Percentiles rank a stretch among this genome's conserved stretches.
Evolutionary conservation across 805 yeast genomes (phyloP).

Genomic region (Diddensiella santjacobensis): DNA sequence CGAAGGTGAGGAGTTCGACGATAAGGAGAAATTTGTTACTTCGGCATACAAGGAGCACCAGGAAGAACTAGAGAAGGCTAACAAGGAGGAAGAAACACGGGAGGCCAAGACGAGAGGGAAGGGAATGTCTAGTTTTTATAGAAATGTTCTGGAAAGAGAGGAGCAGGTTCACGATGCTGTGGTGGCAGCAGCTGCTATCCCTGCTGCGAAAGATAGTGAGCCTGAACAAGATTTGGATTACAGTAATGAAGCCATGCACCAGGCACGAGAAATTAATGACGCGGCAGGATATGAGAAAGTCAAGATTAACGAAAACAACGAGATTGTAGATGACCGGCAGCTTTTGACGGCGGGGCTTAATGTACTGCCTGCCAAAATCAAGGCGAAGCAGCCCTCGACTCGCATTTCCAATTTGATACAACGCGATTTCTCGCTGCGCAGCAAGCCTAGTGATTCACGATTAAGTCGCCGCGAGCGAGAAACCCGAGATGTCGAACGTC

Average conservation of each 20-base stretch:
- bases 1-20: conserved; percentile 39
- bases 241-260: conserved; percentile 13
- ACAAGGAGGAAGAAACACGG: conserved; percentile 22
- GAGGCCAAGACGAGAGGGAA: conserved; percentile 7
- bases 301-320: conserved; percentile 27
- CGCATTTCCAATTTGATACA: not conserved
- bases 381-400: not conserved
- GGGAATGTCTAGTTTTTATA: conserved; percentile 22
- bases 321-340: conserved; percentile 29
- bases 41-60: conserved; percentile 43
- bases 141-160: conserved; percentile 21
- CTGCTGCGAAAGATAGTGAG: not conserved
- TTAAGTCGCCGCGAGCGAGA: conserved; percentile 4
- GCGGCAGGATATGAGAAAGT: conserved; percentile 24
- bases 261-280: conserved; percentile 19
- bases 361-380: conserved; percentile 8
- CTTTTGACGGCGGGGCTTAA: conserved; percentile 28
- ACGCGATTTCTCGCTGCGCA: not conserved
- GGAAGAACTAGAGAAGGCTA: conserved; percentile 28
- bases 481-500: conserved; percentile 9
- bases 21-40: conserved; percentile 47
- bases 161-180: conserved; percentile 22
- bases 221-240: conserved; percentile 12
- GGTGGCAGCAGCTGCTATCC: conserved; percentile 10
- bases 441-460: not conserved